A percentile compares a stretch with the other conserved stretches of the same genome.
phyloP scores from a whole-genome alignment of 176 grass and related monocot species.

The Ensete ventricosum region DNA sequence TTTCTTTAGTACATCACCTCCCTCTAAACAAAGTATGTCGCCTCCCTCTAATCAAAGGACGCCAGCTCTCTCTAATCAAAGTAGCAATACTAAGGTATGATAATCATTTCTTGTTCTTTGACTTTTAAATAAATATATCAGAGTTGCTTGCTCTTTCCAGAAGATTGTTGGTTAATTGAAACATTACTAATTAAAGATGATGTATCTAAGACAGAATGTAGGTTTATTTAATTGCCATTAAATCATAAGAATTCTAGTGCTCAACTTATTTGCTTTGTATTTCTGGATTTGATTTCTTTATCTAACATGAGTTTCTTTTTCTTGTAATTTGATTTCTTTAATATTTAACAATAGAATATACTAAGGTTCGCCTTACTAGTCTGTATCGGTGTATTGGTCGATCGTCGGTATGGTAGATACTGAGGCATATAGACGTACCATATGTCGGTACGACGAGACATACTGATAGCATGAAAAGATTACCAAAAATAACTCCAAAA shows the following conservation, averaged over 20 bases:
- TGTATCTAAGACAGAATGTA: background rate
- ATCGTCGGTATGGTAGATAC: too few species aligned
- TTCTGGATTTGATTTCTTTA: background rate
- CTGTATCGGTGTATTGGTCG: too few species aligned
- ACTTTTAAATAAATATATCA: background rate
- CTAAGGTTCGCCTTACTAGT: too few species aligned
- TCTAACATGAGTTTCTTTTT: background rate
- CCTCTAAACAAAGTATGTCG: slow-evolving; percentile 6
- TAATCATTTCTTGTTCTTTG: background rate
- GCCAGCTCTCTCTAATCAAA: slow-evolving; percentile 1
- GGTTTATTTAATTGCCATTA: background rate
- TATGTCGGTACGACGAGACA: too few species aligned
- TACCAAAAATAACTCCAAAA: too few species aligned
- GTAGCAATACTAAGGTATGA: background rate
- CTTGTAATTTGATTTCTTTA: background rate
- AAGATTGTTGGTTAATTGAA: background rate
- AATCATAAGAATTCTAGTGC: background rate
- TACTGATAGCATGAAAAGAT: too few species aligned
- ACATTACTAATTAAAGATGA: background rate
- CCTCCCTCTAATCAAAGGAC: slow-evolving; percentile 12
- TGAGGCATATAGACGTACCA: too few species aligned
- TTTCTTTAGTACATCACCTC: slow-evolving; percentile 50
- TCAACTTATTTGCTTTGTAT: background rate
- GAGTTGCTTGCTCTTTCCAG: background rate
- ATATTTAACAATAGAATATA: background rate